Base-by-base conservation (phyloP, 2,329 filamentous ascomycete species). In the Colletotrichum tofieldiae region DNA sequence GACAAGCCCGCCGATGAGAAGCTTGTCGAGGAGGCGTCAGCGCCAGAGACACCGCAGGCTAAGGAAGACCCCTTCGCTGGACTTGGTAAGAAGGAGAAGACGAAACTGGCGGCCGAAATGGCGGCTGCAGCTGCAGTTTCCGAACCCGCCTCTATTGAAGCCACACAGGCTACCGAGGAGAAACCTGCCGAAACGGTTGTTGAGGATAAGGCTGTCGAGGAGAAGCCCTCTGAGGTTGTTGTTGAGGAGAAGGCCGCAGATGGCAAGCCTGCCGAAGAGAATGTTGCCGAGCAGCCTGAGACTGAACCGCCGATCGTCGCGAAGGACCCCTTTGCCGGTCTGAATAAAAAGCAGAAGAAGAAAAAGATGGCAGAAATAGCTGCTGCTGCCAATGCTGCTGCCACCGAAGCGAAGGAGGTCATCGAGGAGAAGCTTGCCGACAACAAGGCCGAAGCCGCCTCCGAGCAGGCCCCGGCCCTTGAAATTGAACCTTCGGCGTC, bases 1-100 rank as follows among this genome's bases (percentile, higher is more conserved):
- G 26, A 26, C 23, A 43, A 63, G 11, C n/a, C 39, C n/a, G 39
- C 35, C 51, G 51, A 61, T 2, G 32, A 37, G 12, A 43, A 68
- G 20, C 58, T 29, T 52, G 52, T 35, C 11, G 51, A 47, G 29
- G 43, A 63, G 37, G 37, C 67, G 29, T 75, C 68, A 35, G 23
- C 61, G 11, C 35, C 64, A 12, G 69, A 74, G 23, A 47, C 51
- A 26, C 20, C 71, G 14, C 67, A 75, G 59, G 75, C 73, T 23
- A 75, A 77, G 26, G 75, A 77, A 7, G 71, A 64, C 16, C 32
- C 65, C 26, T 59, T 74, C n/a, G 60, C 14, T 37, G 26, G 49
- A 20, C 29, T 47, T 12, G 32, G 23, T 49, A 41, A 54, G 47
- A 62, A 51, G 35, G 61, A 51, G 59, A 47, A 9, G 23, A 35